Evolutionary conservation across 306 rosid species (phyloP).

Genomic region (Vigna hirtella): DNA sequence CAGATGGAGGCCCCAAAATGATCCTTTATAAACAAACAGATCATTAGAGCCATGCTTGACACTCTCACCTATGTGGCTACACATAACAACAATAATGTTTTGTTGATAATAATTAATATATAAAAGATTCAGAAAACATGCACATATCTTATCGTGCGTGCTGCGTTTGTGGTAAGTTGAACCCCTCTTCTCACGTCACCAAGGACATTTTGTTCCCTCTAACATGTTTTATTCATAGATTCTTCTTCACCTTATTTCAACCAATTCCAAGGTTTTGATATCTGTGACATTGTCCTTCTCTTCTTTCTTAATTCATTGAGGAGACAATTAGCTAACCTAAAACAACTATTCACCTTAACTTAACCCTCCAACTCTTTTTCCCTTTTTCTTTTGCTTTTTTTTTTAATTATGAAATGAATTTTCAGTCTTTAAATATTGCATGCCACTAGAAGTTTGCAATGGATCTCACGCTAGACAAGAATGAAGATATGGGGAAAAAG

Average conservation of each 20-base stretch:
- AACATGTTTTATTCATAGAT: conserved; percentile 30
- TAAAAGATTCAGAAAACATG: not conserved
- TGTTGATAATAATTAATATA: not conserved
- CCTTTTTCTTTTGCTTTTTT: no score
- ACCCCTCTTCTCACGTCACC: conserved; percentile 44
- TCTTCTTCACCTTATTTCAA: conserved; percentile 39
- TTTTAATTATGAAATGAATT: conserved; percentile 5
- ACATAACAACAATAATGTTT: not conserved
- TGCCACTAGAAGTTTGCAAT: conserved; percentile 41
- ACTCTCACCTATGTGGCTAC: not conserved
- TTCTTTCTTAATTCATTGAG: conserved; percentile 30
- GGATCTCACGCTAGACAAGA: conserved; percentile 47
- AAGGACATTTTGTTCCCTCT: conserved; percentile 20
- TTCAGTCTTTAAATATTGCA: conserved; percentile 32
- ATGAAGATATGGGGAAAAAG: conserved; percentile 52
- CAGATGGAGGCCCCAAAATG: conserved; percentile 73
- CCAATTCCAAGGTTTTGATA: conserved; percentile 26
- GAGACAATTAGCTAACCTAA: conserved; percentile 29
- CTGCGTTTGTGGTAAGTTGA: conserved; percentile 37
- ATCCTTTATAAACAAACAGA: conserved; percentile 41
- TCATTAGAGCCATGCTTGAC: conserved; percentile 40
- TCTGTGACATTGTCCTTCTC: conserved; percentile 31
- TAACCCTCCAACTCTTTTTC: conserved; percentile 2
- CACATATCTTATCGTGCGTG: conserved; percentile 36
- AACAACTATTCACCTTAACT: conserved; percentile 17